Conservation (phyloP, 2,329 filamentous ascomycete species). For the Talaromyces funiculosus region DNA sequence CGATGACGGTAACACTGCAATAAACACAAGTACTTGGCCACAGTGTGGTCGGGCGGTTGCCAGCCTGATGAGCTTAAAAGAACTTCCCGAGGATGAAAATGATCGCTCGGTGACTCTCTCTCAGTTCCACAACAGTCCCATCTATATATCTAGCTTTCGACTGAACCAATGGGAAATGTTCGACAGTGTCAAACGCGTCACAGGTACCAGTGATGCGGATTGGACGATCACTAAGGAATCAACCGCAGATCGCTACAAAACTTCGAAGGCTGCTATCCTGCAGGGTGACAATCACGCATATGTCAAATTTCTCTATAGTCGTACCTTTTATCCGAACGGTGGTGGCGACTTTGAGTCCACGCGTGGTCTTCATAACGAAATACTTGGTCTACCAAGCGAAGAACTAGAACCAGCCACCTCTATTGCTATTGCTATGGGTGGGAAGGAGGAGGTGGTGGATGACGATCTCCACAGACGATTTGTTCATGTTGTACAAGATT, state of each 20-base stretch:
- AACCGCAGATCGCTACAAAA: conserved; percentile 44
- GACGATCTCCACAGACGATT: neutral
- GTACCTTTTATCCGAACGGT: conserved; percentile 48
- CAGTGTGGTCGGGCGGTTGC: conserved; percentile 54
- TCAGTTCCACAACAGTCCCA: conserved; percentile 43
- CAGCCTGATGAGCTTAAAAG: conserved; percentile 43
- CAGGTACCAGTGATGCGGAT: conserved; percentile 52
- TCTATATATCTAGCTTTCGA: conserved; percentile 54
- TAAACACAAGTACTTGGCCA: conserved; percentile 55
- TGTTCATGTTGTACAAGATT: neutral
- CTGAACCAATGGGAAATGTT: conserved; percentile 62
- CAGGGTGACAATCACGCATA: conserved; percentile 43
- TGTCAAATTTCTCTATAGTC: conserved; percentile 49
- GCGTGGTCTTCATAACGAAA: conserved; percentile 1
- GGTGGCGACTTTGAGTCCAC: conserved; percentile 9
- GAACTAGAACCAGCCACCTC: conserved; percentile 10
- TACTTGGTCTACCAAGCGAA: conserved; percentile 6
- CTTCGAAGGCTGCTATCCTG: conserved; percentile 42
- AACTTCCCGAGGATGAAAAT: conserved; percentile 36
- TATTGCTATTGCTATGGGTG: neutral
- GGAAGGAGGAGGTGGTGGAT: neutral
- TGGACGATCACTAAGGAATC: conserved; percentile 54
- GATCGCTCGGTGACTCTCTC: conserved; percentile 38
- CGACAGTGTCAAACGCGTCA: conserved; percentile 54
- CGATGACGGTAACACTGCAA: conserved; percentile 52